Conservation (phyloP, 139 green algal genomes). For the Limnomonas spitsbergensis region DNA sequence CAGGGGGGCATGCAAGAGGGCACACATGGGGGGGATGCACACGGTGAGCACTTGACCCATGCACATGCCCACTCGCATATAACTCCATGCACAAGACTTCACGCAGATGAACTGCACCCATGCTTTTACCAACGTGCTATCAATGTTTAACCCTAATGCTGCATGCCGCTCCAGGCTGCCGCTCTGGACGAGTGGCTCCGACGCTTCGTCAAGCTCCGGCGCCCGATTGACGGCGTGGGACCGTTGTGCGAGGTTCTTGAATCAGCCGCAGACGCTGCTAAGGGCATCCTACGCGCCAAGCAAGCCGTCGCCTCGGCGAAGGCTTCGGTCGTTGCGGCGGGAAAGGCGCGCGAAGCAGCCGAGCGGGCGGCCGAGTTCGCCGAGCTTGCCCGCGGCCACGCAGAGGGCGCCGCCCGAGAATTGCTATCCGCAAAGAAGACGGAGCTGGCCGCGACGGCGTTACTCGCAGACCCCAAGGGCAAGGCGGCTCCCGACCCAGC, state of each 20-base stretch:
- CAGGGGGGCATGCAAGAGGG: no score
- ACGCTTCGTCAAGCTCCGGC: conserved; percentile 54
- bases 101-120: background rate
- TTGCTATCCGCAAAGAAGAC: conserved; percentile 68
- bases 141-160: conserved; percentile 36
- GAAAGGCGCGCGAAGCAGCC: conserved; percentile 37
- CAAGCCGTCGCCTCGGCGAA: background rate
- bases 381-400: conserved; percentile 38
- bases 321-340: conserved; percentile 29
- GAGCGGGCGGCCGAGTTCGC: conserved; percentile 49
- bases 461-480: conserved; percentile 45
- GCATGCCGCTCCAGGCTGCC: background rate
- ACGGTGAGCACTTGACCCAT: no score
- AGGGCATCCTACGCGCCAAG: conserved; percentile 41
- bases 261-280: conserved; percentile 36
- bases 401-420: conserved; percentile 53
- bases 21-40: no score
- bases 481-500: conserved; percentile 53
- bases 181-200: conserved; percentile 49
- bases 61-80: no score
- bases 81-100: conserved; percentile 9
- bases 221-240: conserved; percentile 36
- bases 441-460: conserved; percentile 57
- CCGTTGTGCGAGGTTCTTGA: conserved; percentile 42
- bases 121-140: conserved; percentile 35